A percentile compares a stretch with the other conserved stretches of the same genome.
Conservation (phyloP, 1,139 yeast genomes). For the Zygosaccharomyces sapae region DNA sequence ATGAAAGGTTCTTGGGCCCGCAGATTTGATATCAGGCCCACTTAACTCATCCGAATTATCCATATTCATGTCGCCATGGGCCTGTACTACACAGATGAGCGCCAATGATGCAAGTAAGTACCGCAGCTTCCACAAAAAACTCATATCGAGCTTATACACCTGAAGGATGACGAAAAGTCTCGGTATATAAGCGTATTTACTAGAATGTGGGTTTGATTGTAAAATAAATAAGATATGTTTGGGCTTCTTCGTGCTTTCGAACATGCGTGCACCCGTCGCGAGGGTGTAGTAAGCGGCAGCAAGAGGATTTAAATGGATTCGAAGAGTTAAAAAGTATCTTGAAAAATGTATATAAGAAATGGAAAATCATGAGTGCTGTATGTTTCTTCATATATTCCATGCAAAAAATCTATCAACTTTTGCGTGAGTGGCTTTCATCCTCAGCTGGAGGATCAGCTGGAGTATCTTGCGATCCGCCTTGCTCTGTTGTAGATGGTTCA, state of each 20-base stretch:
- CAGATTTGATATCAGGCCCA: constrained; percentile 39
- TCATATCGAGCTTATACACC: not conserved
- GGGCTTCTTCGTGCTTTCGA: not conserved
- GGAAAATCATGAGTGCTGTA: not conserved
- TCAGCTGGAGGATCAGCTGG: too few relatives aligned
- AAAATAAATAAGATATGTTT: not conserved
- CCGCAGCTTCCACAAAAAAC: not conserved
- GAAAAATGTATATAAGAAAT: not conserved
- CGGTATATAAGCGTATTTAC: not conserved
- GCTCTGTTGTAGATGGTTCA: not conserved
- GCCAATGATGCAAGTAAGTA: not conserved
- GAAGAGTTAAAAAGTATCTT: not conserved
- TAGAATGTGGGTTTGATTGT: not conserved
- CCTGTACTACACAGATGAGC: not conserved
- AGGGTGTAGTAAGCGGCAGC: not conserved
- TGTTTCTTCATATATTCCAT: not conserved
- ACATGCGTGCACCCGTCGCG: constrained; percentile 7
- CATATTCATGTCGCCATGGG: constrained; percentile 31
- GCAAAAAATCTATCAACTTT: constrained; percentile 6
- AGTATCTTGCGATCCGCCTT: too few relatives aligned
- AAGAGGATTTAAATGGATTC: not conserved
- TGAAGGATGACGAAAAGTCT: not conserved
- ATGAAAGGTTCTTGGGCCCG: constrained; percentile 56
- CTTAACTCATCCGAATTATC: constrained; percentile 31
- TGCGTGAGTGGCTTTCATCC: too few relatives aligned